Conservation (phyloP, 2,329 filamentous ascomycete genomes). For the Colletotrichum musae region DNA sequence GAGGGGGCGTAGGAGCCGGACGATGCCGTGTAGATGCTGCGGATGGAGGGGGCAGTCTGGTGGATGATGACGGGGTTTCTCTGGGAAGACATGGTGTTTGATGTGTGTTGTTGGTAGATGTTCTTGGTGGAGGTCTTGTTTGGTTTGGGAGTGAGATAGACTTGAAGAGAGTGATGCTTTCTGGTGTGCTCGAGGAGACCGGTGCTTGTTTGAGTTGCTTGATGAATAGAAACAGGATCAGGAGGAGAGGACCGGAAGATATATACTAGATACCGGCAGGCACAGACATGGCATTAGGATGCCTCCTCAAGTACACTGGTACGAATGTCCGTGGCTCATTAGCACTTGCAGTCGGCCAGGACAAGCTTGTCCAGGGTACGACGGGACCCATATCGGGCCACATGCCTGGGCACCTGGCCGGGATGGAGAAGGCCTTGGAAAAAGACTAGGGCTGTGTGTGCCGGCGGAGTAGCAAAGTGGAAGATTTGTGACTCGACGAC, state of each 20-base stretch:
- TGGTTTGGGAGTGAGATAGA: slow-evolving; percentile 10
- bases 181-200: background rate
- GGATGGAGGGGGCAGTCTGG: slow-evolving; percentile 49
- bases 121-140: background rate
- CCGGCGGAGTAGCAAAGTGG: slow-evolving; percentile 19
- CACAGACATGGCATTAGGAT: slow-evolving; percentile 10
- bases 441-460: slow-evolving; percentile 26
- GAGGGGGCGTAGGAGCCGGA: slow-evolving; percentile 40
- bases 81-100: slow-evolving; percentile 43
- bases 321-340: slow-evolving; percentile 19
- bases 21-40: slow-evolving; percentile 47
- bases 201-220: slow-evolving; percentile 1
- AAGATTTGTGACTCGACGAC: slow-evolving; percentile 19
- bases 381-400: slow-evolving; percentile 17
- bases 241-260: background rate
- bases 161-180: background rate
- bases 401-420: background rate
- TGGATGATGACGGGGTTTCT: slow-evolving; percentile 50
- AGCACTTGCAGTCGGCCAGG: slow-evolving; percentile 30
- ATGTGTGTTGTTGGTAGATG: background rate
- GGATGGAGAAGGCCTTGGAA: slow-evolving; percentile 20
- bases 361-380: slow-evolving; percentile 18
- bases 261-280: slow-evolving; percentile 28
- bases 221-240: background rate
- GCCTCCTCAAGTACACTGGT: slow-evolving; percentile 30